phyloP scores from a whole-genome alignment of 2,329 filamentous ascomycete genomes.

The Stachybotrys elegans region DNA sequence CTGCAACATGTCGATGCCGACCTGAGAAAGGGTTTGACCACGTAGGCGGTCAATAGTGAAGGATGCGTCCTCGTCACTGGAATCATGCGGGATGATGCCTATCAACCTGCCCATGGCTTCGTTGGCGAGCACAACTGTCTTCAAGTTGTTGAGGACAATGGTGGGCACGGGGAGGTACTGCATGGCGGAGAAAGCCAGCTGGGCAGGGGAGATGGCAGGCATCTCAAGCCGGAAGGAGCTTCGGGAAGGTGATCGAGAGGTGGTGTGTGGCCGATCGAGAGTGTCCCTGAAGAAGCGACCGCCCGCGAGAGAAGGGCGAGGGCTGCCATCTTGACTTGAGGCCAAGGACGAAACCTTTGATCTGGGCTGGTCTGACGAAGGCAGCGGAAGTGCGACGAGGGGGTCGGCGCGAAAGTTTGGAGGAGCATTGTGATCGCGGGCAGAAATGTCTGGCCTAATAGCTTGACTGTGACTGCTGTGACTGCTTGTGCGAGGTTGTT shows the following conservation, averaged over 20 bases:
- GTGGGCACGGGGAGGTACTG: conserved; percentile 71
- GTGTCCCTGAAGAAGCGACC: conserved; percentile 31
- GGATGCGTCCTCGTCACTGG: conserved; percentile 33
- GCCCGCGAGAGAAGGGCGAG: conserved; percentile 15
- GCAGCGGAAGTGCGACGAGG: no score
- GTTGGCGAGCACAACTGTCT: conserved; percentile 69
- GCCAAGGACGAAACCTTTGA: no score
- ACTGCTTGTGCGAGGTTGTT: conserved; percentile 22
- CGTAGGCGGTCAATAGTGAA: conserved; percentile 54
- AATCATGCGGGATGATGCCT: conserved; percentile 44
- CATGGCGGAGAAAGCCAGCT: conserved; percentile 62
- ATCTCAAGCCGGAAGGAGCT: conserved; percentile 36
- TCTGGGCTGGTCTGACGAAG: no score
- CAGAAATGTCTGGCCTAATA: conserved; percentile 16
- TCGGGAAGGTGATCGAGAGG: conserved; percentile 28
- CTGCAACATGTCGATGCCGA: conserved; percentile 70
- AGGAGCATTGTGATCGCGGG: no score
- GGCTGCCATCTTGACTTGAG: conserved; percentile 19
- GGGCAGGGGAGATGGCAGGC: conserved; percentile 42
- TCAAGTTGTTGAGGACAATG: conserved; percentile 61
- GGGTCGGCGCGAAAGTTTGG: no score
- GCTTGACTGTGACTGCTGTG: conserved; percentile 23
- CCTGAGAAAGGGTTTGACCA: conserved; percentile 61
- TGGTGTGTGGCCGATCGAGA: conserved; percentile 11
- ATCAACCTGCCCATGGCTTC: conserved; percentile 69